These are phyloP conservation scores for Trichoderma cornu-damae DNA, from an alignment of 2,329 filamentous ascomycete genomes.

Conservation along the genomic window DNA sequence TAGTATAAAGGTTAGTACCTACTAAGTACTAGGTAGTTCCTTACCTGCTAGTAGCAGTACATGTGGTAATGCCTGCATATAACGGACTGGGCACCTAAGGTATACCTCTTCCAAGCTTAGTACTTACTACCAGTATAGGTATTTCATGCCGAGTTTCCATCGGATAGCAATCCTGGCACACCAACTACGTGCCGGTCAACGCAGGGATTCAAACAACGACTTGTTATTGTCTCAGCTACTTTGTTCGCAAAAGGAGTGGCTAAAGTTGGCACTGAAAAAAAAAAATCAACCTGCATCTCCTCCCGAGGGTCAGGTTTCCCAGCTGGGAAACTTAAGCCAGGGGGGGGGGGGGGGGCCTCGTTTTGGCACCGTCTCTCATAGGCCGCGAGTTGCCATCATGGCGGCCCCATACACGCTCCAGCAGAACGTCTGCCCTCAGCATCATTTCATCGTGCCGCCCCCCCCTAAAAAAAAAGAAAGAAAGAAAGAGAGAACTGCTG, in stretches of 20 bases:
- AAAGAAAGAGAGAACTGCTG: neutral
- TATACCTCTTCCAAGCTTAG: too few species aligned
- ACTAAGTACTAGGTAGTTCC: too few species aligned
- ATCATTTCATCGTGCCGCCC: neutral
- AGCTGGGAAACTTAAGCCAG: neutral
- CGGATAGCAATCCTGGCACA: too few species aligned
- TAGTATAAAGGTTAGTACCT: too few species aligned
- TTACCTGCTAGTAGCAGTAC: too few species aligned
- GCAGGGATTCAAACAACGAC: constrained; percentile 24
- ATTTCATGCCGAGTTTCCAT: neutral
- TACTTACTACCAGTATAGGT: too few species aligned
- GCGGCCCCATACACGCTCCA: neutral
- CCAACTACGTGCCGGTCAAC: neutral
- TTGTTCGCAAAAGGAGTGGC: constrained; percentile 26
- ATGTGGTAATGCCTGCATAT: too few species aligned
- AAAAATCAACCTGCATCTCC: constrained; percentile 16
- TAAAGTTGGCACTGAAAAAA: constrained; percentile 24
- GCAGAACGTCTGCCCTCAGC: neutral
- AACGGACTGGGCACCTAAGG: too few species aligned
- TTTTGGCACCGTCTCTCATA: neutral
- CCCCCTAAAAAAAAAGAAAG: neutral
- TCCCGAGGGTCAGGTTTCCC: neutral
- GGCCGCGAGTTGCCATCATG: neutral
- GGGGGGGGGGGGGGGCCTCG: too few species aligned
- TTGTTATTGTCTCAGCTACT: constrained; percentile 22